Conservation (phyloP, 1,284 basidiomycete species). For the Mycena sp. region DNA sequence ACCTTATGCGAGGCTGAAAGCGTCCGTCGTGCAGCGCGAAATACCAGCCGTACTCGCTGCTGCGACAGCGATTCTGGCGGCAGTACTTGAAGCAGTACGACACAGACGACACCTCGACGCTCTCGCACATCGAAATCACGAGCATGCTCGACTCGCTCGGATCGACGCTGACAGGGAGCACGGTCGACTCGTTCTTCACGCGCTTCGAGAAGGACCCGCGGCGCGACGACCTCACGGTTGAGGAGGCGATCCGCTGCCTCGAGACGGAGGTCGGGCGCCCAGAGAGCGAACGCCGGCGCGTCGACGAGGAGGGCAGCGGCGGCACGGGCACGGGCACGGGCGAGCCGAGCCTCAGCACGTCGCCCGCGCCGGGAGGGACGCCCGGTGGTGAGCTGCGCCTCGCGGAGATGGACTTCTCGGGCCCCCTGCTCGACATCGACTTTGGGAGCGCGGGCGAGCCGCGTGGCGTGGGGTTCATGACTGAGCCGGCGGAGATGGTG, state of each 20-base stretch:
- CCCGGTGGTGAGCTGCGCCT: conserved; percentile 53
- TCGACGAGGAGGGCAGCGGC: conserved; percentile 53
- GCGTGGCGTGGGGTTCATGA: conserved; percentile 31
- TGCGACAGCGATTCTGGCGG: conserved; percentile 92
- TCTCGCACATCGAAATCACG: conserved; percentile 89
- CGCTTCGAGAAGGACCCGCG: conserved; percentile 74
- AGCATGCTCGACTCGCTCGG: conserved; percentile 99
- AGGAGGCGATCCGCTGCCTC: conserved; percentile 82
- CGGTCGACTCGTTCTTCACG: conserved; percentile 85
- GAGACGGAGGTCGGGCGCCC: conserved; percentile 84
- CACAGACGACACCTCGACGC: conserved; percentile 80
- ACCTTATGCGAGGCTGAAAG: conserved; percentile 15
- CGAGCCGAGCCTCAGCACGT: conserved; percentile 56
- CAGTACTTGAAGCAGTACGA: conserved; percentile 94
- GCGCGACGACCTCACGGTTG: conserved; percentile 79
- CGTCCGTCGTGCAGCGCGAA: conserved; percentile 70
- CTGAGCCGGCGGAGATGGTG: conserved; percentile 32
- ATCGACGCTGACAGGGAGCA: conserved; percentile 86
- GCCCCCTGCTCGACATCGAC: conserved; percentile 49
- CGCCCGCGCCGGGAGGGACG: conserved; percentile 45
- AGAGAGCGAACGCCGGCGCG: conserved; percentile 71
- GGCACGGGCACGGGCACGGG: conserved; percentile 43
- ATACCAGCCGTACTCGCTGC: conserved; percentile 93
- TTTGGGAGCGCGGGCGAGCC: conserved; percentile 23
- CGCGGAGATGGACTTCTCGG: conserved; percentile 72